These are phyloP conservation scores for Kokia cookei DNA, from an alignment of 441 rosid species.

Conservation along the genomic window DNA sequence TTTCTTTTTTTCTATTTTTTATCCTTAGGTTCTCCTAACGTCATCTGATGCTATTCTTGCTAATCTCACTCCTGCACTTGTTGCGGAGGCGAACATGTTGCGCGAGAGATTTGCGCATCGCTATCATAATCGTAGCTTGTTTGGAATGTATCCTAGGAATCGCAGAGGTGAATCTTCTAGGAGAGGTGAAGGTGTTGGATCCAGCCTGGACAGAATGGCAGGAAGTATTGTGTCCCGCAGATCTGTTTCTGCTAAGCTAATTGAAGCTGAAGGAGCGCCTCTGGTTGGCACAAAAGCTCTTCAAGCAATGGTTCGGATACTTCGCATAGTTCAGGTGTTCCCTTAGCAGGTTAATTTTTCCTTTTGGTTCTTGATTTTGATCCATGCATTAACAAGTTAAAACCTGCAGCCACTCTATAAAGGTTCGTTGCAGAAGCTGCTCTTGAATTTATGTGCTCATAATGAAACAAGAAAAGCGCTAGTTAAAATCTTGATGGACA, in stretches of 20 bases:
- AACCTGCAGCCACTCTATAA: conserved; percentile 81
- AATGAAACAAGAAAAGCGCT: conserved; percentile 75
- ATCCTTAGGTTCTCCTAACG: conserved; percentile 78
- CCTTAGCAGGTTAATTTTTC: background rate
- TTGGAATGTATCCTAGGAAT: conserved; percentile 94
- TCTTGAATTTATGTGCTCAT: conserved; percentile 90
- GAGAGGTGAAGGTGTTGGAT: conserved; percentile 73
- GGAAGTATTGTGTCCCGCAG: conserved; percentile 61
- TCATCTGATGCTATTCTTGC: conserved; percentile 98
- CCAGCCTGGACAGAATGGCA: conserved; percentile 60
- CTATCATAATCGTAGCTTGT: conserved; percentile 75
- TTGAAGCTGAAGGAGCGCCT: conserved; percentile 94
- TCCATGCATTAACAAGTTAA: conserved; percentile 8
- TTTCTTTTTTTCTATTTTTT: conserved; percentile 3
- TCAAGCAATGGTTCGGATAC: conserved; percentile 83
- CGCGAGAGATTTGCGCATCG: conserved; percentile 97
- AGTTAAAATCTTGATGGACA: conserved; percentile 81
- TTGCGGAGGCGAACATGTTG: conserved; percentile 98
- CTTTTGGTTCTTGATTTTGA: background rate
- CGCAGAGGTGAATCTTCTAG: conserved; percentile 96
- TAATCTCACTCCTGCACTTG: conserved; percentile 97
- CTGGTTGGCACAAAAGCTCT: conserved; percentile 78
- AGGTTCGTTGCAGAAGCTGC: conserved; percentile 93
- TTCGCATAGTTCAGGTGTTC: conserved; percentile 90
- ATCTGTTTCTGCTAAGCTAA: conserved; percentile 53